These are phyloP conservation scores for Boeremia exigua DNA, from an alignment of 2,329 filamentous ascomycete genomes.

Conservation along the genomic window DNA sequence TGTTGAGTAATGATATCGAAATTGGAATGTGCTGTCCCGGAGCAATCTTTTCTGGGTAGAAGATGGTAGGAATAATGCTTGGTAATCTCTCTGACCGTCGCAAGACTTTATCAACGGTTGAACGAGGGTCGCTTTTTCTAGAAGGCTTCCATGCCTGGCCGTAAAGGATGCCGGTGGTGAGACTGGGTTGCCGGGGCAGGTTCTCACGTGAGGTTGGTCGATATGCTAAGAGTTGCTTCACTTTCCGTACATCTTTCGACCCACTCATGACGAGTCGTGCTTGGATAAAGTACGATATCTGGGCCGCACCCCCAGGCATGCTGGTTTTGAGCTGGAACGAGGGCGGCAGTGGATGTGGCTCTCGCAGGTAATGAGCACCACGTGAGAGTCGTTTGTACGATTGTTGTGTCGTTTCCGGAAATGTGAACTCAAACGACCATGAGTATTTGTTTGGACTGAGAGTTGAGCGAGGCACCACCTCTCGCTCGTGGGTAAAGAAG, in stretches of 20 bases:
- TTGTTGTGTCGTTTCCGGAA: conserved; percentile 40
- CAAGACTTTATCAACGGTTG: conserved; percentile 31
- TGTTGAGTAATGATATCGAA: conserved; percentile 32
- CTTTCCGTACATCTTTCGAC: conserved; percentile 22
- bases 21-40: conserved; percentile 45
- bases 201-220: conserved; percentile 27
- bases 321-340: conserved; percentile 39
- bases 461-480: conserved; percentile 25
- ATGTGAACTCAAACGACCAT: conserved; percentile 46
- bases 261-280: conserved; percentile 30
- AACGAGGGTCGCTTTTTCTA: conserved; percentile 19
- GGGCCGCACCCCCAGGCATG: conserved; percentile 34
- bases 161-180: conserved; percentile 34
- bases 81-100: conserved; percentile 27
- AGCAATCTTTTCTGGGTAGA: conserved; percentile 35
- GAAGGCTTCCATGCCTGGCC: conserved; percentile 37
- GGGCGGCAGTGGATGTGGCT: conserved; percentile 43
- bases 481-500: conserved; percentile 39
- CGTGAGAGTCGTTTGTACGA: conserved; percentile 35
- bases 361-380: conserved; percentile 37
- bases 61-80: conserved; percentile 40
- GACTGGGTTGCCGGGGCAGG: conserved; percentile 23
- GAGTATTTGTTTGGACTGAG: conserved; percentile 37
- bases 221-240: conserved; percentile 35
- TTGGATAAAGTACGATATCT: conserved; percentile 40